Evolutionary conservation across 2,329 filamentous ascomycete genomes (phyloP), one percentile per base, ranked within the genome.

Genomic region (Xylaria sp.): DNA sequence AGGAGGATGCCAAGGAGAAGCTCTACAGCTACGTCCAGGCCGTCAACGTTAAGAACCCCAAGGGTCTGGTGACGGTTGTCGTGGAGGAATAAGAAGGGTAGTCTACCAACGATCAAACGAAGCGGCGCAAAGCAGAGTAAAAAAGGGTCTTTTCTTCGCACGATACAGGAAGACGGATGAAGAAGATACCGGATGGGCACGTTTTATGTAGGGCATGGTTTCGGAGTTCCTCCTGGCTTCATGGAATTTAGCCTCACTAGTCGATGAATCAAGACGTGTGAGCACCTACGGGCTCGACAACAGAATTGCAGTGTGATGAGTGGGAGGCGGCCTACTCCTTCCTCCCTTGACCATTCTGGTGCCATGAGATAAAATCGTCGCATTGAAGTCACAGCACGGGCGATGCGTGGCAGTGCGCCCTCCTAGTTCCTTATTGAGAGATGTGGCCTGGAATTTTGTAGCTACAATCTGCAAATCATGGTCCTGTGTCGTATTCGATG

Each of bases 11-110:
- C 84, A 97, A 97, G 90, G 94, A 99, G 91, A 97, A 97, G 90
- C 91, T 99, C 77, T 99, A 98, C 92, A 96, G 92, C 85, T 98
- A 97, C 87, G 96, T 99, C 79, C 95, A 99, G 91, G 96, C 96
- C 79, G 96, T 99, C 84, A 98, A 98, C 86, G 94, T 98, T 83
- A 97, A 98, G 93, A 92, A 97, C 87, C 91, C 94, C 85, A 98
- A 98, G 93, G 95, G 96, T 85, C 92, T 99, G 79, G 90, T 92
- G 82, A 99, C 96, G 78, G 90, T 92, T 79, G 89, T 97, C 80
- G 95, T 99, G 75, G 89, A 91, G 85, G 89, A 91, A 82, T 88
- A 90, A 86, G 81, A 78, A 64, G 64, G 60, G 58, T 52, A 31
- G 58, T 56, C 65, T 46, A 62, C 60, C 59, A 66, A 67, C 61